phyloP scores from a whole-genome alignment of 257 asterid species.

The Solanum sitiens region DNA sequence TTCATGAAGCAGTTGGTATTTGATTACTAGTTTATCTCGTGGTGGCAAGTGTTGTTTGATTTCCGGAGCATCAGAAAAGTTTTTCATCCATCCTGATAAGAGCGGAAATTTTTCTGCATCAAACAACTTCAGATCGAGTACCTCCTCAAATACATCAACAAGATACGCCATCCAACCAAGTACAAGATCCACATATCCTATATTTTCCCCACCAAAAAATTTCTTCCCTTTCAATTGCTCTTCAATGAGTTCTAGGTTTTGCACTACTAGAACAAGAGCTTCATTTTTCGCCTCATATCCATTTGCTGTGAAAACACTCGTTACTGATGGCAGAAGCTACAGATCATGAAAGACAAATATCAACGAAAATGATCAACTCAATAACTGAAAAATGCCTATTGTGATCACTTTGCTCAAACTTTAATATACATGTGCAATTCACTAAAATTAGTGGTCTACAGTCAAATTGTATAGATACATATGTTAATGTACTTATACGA shows the following conservation, averaged over 20 bases:
- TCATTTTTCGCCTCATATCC: slow-evolving; percentile 29
- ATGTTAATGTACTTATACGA: too few relatives aligned
- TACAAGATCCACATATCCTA: slow-evolving; percentile 57
- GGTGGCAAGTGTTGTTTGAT: slow-evolving; percentile 56
- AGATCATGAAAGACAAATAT: background rate
- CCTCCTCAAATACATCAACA: slow-evolving; percentile 33
- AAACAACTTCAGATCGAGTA: slow-evolving; percentile 21
- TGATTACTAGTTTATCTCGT: slow-evolving; percentile 37
- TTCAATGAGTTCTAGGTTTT: slow-evolving; percentile 30
- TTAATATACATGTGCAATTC: background rate
- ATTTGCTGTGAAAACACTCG: slow-evolving; percentile 21
- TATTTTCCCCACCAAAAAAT: slow-evolving; percentile 44
- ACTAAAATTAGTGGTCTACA: too few relatives aligned
- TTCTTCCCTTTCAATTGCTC: slow-evolving; percentile 43
- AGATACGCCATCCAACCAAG: slow-evolving; percentile 44
- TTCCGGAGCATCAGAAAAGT: slow-evolving; percentile 29
- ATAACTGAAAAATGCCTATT: background rate
- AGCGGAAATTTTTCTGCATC: slow-evolving; percentile 33
- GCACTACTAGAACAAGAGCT: slow-evolving; percentile 16
- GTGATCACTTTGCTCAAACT: too few relatives aligned
- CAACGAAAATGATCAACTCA: background rate
- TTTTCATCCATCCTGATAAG: slow-evolving; percentile 39
- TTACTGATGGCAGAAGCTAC: slow-evolving; percentile 36
- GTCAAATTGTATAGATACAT: too few relatives aligned
- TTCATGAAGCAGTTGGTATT: slow-evolving; percentile 28